A percentile compares a stretch with the other conserved stretches of the same genome.
phyloP scores from a whole-genome alignment of 2,329 filamentous ascomycete species.

The Aureobasidium lini region DNA sequence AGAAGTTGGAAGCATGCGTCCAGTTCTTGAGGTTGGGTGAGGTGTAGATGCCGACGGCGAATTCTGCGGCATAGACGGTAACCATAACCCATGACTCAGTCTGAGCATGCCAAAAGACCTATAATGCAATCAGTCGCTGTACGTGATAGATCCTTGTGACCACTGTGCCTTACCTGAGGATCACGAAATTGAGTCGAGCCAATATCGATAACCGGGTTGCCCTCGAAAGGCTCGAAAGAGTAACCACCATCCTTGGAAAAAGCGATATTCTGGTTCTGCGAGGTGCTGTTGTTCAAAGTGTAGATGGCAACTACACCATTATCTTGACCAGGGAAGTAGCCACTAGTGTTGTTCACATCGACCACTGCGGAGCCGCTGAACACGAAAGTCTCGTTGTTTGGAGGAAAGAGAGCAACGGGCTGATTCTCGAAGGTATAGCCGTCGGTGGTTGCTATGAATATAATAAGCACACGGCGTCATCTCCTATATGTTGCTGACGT shows the following conservation, averaged over 20 bases:
- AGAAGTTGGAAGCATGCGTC: conserved; percentile 53
- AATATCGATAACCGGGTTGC: conserved; percentile 54
- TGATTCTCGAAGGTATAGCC: conserved; percentile 60
- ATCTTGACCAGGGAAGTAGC: conserved; percentile 55
- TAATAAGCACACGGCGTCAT: too few relatives aligned
- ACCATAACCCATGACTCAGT: conserved; percentile 51
- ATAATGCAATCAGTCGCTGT: background rate
- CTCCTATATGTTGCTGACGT: too few relatives aligned
- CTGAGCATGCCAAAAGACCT: conserved; percentile 48
- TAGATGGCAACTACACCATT: conserved; percentile 58
- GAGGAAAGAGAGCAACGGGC: conserved; percentile 53
- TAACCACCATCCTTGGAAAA: conserved; percentile 57
- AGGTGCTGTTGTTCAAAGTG: conserved; percentile 37
- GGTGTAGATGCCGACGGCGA: conserved; percentile 54
- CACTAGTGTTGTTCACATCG: conserved; percentile 57
- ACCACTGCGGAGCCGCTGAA: conserved; percentile 51
- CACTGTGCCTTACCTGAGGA: conserved; percentile 38
- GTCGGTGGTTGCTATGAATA: conserved; percentile 44
- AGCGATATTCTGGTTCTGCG: conserved; percentile 53
- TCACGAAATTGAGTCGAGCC: conserved; percentile 54
- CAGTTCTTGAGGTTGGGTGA: conserved; percentile 53
- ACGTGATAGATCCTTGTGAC: background rate
- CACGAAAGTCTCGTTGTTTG: conserved; percentile 46
- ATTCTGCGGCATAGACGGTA: conserved; percentile 47
- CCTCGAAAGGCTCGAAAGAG: conserved; percentile 51